These are phyloP conservation scores for Lichtheimia corymbifera DNA, from an alignment of 371 early-diverging fungal species.

Conservation along the genomic window DNA sequence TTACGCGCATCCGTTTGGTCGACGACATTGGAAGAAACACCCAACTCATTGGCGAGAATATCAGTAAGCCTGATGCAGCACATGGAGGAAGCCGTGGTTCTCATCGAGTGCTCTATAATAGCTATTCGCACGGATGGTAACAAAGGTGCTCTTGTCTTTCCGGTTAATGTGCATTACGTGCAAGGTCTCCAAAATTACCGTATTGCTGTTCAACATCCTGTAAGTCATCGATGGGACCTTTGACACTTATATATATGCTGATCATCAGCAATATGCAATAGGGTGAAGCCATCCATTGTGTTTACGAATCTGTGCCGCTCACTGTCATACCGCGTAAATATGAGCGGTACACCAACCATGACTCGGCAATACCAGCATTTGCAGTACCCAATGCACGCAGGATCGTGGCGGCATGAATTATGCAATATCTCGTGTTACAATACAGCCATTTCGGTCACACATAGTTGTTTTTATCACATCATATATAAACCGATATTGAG, in stretches of 20 bases:
- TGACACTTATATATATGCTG: neutral
- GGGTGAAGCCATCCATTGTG: constrained; percentile 24
- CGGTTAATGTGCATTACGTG: constrained; percentile 21
- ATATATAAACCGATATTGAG: no score
- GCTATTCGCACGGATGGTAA: constrained; percentile 26
- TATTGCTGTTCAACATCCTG: constrained; percentile 30
- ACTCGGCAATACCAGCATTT: constrained; percentile 3
- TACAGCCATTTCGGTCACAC: no score
- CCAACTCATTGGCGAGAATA: constrained; percentile 32
- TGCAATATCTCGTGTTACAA: no score
- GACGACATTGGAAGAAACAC: constrained; percentile 26
- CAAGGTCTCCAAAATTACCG: constrained; percentile 31
- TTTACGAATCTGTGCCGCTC: constrained; percentile 27
- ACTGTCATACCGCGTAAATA: constrained; percentile 10
- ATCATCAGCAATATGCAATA: neutral
- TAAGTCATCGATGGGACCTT: constrained; percentile 7
- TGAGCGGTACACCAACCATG: neutral
- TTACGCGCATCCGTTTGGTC: constrained; percentile 35
- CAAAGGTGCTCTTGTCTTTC: constrained; percentile 19
- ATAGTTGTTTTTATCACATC: no score
- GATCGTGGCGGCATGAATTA: no score
- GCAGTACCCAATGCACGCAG: neutral
- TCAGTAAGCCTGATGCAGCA: constrained; percentile 18
- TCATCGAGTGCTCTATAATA: neutral
- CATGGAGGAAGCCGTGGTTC: no score